Conservation (phyloP, 169 alveolate species). For the Plasmodium knowlesi region DNA sequence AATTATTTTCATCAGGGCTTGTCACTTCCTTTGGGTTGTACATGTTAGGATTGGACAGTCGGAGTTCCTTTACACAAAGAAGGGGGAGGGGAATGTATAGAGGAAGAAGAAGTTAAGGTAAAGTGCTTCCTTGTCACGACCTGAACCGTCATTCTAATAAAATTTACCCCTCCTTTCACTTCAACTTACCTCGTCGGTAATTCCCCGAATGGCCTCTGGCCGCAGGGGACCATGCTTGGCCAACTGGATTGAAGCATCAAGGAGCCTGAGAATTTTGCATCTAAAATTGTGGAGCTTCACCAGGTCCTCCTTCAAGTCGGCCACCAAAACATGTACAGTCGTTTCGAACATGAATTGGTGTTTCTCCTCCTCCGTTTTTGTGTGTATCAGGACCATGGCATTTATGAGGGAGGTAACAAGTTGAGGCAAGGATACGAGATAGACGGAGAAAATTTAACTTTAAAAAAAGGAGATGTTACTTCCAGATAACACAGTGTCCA, state of each 20-base stretch:
- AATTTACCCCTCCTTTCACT: not conserved
- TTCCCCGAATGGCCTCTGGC: slow-evolving; percentile 95
- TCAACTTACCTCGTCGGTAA: slow-evolving; percentile 88
- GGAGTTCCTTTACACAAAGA: slow-evolving; percentile 71
- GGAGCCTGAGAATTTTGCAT: slow-evolving; percentile 87
- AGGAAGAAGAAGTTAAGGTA: not conserved
- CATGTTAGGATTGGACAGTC: slow-evolving; percentile 83
- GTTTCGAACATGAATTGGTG: slow-evolving; percentile 93
- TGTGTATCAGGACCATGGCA: slow-evolving; percentile 93
- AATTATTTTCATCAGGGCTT: slow-evolving; percentile 91
- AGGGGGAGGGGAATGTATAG: not conserved
- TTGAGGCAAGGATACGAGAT: not conserved
- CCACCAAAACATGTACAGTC: slow-evolving; percentile 79
- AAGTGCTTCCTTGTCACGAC: not conserved
- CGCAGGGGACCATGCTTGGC: slow-evolving; percentile 94
- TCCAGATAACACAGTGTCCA: not conserved
- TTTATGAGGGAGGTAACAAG: not conserved
- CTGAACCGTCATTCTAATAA: no score
- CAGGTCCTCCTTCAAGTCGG: slow-evolving; percentile 83
- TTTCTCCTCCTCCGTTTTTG: slow-evolving; percentile 89
- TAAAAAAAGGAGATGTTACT: not conserved
- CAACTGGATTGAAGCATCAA: slow-evolving; percentile 90
- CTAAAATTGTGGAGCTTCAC: slow-evolving; percentile 86
- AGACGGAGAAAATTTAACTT: not conserved
- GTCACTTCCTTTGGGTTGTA: slow-evolving; percentile 91